A percentile compares a stretch with the other conserved stretches of the same genome.
phyloP scores from a whole-genome alignment of 768 basidiomycete genomes.

The Sistotremastrum niveocremeum region DNA sequence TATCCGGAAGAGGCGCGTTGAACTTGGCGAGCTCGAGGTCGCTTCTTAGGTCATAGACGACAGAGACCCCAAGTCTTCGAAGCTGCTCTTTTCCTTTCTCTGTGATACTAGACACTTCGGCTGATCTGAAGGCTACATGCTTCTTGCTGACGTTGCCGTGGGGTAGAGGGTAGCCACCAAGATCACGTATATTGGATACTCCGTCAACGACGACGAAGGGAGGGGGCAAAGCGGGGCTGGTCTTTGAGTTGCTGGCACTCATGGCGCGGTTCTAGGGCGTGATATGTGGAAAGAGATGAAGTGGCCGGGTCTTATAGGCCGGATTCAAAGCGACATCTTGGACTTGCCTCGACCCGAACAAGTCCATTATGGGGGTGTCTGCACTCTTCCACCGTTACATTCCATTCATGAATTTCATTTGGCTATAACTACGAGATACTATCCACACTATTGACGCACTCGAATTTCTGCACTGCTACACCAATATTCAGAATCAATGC shows the following conservation, averaged over 20 bases:
- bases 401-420: too few relatives aligned
- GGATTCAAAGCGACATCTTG: too few relatives aligned
- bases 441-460: too few relatives aligned
- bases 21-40: constrained; percentile 71
- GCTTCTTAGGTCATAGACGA: constrained; percentile 66
- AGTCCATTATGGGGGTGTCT: too few relatives aligned
- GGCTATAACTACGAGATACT: too few relatives aligned
- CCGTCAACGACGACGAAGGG: constrained; percentile 64
- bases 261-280: too few relatives aligned
- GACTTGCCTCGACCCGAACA: too few relatives aligned
- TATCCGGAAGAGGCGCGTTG: constrained; percentile 44
- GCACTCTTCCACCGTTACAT: too few relatives aligned
- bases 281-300: too few relatives aligned
- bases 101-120: constrained; percentile 59
- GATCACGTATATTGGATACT: constrained; percentile 62
- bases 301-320: too few relatives aligned
- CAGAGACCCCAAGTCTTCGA: constrained; percentile 46
- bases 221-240: constrained; percentile 15
- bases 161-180: constrained; percentile 39
- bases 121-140: constrained; percentile 40
- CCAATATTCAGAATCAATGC: too few relatives aligned
- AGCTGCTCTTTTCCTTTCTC: constrained; percentile 50
- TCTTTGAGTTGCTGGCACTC: neutral
- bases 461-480: too few relatives aligned
- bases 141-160: neutral